Conservation (phyloP, 352 stramenopile species). For the Hyphochytrium catenoides region DNA sequence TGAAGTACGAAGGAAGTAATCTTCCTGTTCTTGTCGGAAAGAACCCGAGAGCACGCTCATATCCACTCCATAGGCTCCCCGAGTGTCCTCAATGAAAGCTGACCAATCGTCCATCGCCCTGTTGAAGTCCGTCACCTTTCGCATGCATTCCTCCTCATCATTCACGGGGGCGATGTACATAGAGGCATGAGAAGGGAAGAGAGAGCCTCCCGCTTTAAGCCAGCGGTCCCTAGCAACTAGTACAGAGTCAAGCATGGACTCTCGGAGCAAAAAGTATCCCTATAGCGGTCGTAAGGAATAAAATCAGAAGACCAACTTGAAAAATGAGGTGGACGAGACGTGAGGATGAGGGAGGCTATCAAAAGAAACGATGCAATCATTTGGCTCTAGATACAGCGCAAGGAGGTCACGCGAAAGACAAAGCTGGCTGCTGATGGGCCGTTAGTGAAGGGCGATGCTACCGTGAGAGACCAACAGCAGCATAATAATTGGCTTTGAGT, state of each 20-base stretch:
- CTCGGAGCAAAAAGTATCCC: slow-evolving; percentile 94
- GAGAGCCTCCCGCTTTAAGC: slow-evolving; percentile 82
- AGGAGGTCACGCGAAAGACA: too few relatives aligned
- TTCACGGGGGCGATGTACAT: slow-evolving; percentile 93
- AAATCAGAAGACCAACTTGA: too few relatives aligned
- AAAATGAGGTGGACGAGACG: too few relatives aligned
- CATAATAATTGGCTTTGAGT: too few relatives aligned
- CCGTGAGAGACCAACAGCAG: too few relatives aligned
- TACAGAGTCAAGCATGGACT: slow-evolving; percentile 98
- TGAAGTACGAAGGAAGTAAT: slow-evolving; percentile 59
- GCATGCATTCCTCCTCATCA: slow-evolving; percentile 73
- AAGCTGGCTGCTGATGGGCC: too few relatives aligned
- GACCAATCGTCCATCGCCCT: slow-evolving; percentile 56
- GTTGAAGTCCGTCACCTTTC: slow-evolving; percentile 54
- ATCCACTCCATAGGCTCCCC: slow-evolving; percentile 85
- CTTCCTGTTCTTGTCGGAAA: slow-evolving; percentile 62
- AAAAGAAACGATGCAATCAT: too few relatives aligned
- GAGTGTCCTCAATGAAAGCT: slow-evolving; percentile 68
- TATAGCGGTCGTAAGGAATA: too few relatives aligned
- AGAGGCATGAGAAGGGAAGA: slow-evolving; percentile 93
- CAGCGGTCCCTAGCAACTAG: slow-evolving; percentile 86
- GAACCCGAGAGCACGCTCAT: slow-evolving; percentile 72
- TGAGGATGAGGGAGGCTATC: too few relatives aligned
- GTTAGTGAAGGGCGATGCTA: too few relatives aligned
- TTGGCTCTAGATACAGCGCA: too few relatives aligned